Evolutionary conservation across 257 asterid genomes (phyloP).

Genomic region (Marsdenia floribunda): DNA sequence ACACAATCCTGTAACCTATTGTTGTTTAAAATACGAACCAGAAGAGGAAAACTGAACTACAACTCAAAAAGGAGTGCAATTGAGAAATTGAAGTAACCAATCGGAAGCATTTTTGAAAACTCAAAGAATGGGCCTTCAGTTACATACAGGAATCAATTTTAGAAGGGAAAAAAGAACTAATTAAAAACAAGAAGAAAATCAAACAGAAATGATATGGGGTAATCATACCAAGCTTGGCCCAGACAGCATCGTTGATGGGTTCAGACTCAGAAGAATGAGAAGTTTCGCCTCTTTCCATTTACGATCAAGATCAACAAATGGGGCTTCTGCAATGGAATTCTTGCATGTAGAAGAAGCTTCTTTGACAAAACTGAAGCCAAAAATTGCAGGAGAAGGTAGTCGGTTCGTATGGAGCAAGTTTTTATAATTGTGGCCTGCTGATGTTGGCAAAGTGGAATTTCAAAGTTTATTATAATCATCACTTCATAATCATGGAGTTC

Average conservation of each 20-base stretch:
- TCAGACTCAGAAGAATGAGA: constrained; percentile 31
- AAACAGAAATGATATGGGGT: not conserved
- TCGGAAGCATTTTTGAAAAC: not conserved
- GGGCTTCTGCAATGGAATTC: not conserved
- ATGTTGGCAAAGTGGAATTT: not conserved
- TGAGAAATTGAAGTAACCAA: not conserved
- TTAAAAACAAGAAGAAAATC: not conserved
- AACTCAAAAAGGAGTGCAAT: not conserved
- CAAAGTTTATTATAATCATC: not conserved
- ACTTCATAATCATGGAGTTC: too few species aligned
- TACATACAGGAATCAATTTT: too few species aligned
- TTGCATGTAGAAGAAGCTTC: not conserved
- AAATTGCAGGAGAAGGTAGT: not conserved
- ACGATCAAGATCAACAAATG: not conserved
- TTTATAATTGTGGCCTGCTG: not conserved
- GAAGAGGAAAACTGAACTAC: not conserved
- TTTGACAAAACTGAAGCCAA: not conserved
- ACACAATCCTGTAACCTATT: not conserved
- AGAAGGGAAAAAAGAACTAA: not conserved
- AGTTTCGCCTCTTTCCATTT: constrained; percentile 72
- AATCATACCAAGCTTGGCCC: constrained; percentile 76
- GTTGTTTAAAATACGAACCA: not conserved
- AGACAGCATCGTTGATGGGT: constrained; percentile 32
- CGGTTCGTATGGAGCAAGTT: not conserved
- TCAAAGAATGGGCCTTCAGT: not conserved